Percentiles rank a stretch among this genome's conserved stretches.
Conservation (phyloP, 257 asterid genomes). For the Euphrasia confusa region DNA sequence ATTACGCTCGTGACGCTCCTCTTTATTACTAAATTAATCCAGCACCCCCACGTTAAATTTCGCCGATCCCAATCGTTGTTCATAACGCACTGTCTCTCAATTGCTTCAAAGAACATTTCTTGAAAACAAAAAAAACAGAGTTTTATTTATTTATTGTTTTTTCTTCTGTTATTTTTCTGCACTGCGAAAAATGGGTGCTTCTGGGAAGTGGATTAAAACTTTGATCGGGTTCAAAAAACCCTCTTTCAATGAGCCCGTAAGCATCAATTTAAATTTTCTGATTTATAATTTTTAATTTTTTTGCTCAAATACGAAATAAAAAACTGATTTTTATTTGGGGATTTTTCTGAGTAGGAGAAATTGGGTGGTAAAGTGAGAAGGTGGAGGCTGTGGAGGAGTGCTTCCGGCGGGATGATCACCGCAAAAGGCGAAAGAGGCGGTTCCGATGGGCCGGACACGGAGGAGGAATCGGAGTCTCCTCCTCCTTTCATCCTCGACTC, state of each 20-base stretch:
- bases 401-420: constrained; percentile 52
- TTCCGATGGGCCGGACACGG: constrained; percentile 39
- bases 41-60: constrained; percentile 10
- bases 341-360: constrained; percentile 38
- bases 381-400: constrained; percentile 96
- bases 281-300: neutral
- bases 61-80: constrained; percentile 21
- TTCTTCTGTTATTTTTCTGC: constrained; percentile 12
- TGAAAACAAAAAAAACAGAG: neutral
- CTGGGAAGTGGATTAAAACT: constrained; percentile 90
- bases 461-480: constrained; percentile 50
- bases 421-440: constrained; percentile 42
- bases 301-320: neutral
- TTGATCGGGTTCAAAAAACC: constrained; percentile 52
- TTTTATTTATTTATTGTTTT: constrained; percentile 5
- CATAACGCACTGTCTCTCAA: constrained; percentile 18
- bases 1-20: constrained; percentile 23
- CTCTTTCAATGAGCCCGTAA: constrained; percentile 44
- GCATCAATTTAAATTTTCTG: constrained; percentile 5
- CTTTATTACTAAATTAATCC: constrained; percentile 26
- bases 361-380: constrained; percentile 58
- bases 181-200: constrained; percentile 56
- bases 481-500: constrained; percentile 44
- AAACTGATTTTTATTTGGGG: neutral
- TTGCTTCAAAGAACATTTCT: constrained; percentile 22